Evolutionary conservation across 2,329 filamentous ascomycete genomes (phyloP), one percentile per base, ranked within the genome.

Genomic region (Scedosporium aurantiacum): DNA sequence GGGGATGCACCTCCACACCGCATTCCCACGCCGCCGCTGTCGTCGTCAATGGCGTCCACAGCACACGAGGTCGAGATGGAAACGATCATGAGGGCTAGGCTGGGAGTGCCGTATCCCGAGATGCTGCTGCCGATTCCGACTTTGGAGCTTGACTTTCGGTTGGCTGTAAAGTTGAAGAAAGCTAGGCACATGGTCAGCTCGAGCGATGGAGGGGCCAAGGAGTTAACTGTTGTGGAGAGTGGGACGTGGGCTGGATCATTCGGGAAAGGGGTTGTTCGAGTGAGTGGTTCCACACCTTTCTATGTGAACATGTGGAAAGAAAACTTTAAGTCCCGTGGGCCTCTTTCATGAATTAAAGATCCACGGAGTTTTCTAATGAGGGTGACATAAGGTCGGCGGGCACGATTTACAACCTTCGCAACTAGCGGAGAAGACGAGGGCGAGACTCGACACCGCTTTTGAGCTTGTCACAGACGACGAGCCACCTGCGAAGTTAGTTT

Each of bases 101-200:
- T 28, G 7, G 23, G 32, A 60, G 75, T 75, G 43, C 74, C 75
- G n/a, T 73, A 75, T 64, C 74, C 78, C 18, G 67, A 70, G 47
- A 64, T 79, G 40, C 71, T 71, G 3, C 74, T 81, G 58, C 78
- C 79, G 14, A 73, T 75, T 66, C 78, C 78, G 4, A 73, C 71
- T 43, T 72, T 80, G 58, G 74, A 73, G 58, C 78, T 80, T 55
- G 78, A 81, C 66, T 80, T 81, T 65, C 77, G 78, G 61, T 76
- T 82, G 68, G 75, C 76, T 47, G 78, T 80, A 14, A 71, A 70
- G 18, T 61, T 58, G 25, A n/a, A 10, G 27, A 18, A 52, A 10
- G 10, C 58, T 6, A 1, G 57, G 23, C 23, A 47, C 16, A 28
- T 18, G 56, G 43, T 43, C 8, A 40, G 27, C 28, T 25, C 23